Evolutionary conservation across 352 stramenopile species (phyloP), one percentile per base, ranked within the genome.

Genomic region (Pythium volutum): DNA sequence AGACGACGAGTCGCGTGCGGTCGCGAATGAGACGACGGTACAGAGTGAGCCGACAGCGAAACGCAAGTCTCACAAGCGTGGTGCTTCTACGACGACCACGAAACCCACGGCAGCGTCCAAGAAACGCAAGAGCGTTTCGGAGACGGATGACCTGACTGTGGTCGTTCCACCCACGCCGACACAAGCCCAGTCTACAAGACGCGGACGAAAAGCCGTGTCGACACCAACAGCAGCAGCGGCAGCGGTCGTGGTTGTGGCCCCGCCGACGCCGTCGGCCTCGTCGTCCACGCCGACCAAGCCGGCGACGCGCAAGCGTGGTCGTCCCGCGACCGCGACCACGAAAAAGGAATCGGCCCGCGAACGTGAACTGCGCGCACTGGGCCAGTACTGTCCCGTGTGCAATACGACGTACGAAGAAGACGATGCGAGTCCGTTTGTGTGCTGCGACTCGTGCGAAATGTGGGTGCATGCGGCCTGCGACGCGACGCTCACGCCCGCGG

Each of bases 371-470:
- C 86, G 86, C 43, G 81, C 80, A 25, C 65, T 87, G 22, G 86
- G 86, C 0, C 86, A 95, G 59, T 95, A 95, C 70, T 95, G 86
- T 53, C 86, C 86, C 1, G 84, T 95, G 55, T 95, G 86, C 76
- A 93, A 88, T 65, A 72, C 79, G 51, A 74, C 78, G 14, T 95
- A 95, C 69, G 86, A 95, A 62, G 84, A 93, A 41, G 84, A 95
- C 69, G 86, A 95, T 61, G 75, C 76, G 48, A 91, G 75, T 61
- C 87, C 75, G 34, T 95, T 95, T 61, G 82, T 95, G 23, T 95
- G 86, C 76, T 95, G 86, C 69, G 86, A 95, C 64, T 89, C 84
- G 49, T 95, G 86, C 51, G 86, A 95, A 60, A 89, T 93, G 67
- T 95, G 86, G 86, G 79, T 95, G 18, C 86, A 95, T 66, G 79